A percentile compares a stretch with the other conserved stretches of the same genome.
phyloP scores from a whole-genome alignment of 2,329 filamentous ascomycete species.

The Annulohypoxylon truncatum region DNA sequence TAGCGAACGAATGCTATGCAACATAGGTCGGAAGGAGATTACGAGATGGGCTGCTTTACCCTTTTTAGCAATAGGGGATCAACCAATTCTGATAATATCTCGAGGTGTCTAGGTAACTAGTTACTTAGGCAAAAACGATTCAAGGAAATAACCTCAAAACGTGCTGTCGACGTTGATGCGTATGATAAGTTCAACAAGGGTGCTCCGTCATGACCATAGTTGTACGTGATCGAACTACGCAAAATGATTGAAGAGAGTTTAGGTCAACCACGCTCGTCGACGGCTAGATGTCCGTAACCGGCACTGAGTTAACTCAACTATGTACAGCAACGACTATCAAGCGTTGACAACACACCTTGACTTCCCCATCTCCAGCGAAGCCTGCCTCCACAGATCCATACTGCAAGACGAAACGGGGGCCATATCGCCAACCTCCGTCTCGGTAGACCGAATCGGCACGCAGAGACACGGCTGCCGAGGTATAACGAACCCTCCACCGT shows the following conservation, averaged over 20 bases:
- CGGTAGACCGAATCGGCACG: neutral
- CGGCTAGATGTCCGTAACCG: neutral
- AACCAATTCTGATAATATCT: neutral
- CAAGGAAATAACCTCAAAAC: slow-evolving; percentile 5
- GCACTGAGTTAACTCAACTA: neutral
- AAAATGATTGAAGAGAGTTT: neutral
- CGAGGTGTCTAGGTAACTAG: slow-evolving; percentile 1
- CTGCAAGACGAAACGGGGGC: neutral
- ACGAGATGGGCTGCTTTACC: slow-evolving; percentile 5
- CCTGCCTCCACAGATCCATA: neutral
- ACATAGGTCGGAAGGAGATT: slow-evolving; percentile 7
- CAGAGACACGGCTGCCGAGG: neutral
- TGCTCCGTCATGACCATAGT: neutral
- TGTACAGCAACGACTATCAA: neutral
- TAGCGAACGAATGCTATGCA: slow-evolving; percentile 11
- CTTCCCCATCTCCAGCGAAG: neutral
- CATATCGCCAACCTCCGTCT: neutral
- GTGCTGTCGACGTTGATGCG: neutral
- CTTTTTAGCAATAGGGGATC: neutral
- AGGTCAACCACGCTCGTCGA: neutral
- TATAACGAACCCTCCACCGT: neutral
- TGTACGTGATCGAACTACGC: neutral
- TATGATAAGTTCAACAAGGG: neutral
- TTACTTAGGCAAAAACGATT: slow-evolving; percentile 13
- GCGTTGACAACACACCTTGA: neutral